Conservation (phyloP, 768 basidiomycete genomes). For the Trichaptum fuscoviolaceum region DNA sequence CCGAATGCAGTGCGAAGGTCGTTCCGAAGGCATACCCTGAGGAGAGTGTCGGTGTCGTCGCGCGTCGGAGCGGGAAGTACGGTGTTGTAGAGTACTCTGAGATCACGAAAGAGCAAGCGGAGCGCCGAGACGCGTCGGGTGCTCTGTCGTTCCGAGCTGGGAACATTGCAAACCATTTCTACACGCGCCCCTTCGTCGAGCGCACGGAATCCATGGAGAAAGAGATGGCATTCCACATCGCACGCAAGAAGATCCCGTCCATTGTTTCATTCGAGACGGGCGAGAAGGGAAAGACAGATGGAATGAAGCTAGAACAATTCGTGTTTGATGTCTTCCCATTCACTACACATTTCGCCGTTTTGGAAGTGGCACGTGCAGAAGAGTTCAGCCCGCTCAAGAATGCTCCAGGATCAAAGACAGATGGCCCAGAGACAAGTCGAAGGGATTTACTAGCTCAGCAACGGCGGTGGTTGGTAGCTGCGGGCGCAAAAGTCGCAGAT, state of each 20-base stretch:
- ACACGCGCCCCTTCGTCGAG: constrained; percentile 81
- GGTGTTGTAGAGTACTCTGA: constrained; percentile 98
- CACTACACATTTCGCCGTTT: constrained; percentile 73
- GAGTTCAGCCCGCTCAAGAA: constrained; percentile 99
- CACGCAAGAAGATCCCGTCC: constrained; percentile 88
- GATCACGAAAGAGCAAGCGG: constrained; percentile 83
- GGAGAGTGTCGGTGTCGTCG: constrained; percentile 95
- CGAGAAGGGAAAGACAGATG: constrained; percentile 72
- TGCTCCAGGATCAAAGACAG: constrained; percentile 85
- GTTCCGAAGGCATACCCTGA: constrained; percentile 83
- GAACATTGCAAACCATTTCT: constrained; percentile 99
- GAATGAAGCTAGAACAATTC: constrained; percentile 99
- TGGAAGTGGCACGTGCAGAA: constrained; percentile 83
- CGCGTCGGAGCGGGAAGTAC: constrained; percentile 74
- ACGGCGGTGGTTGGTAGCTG: constrained; percentile 70
- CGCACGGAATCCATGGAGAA: constrained; percentile 76
- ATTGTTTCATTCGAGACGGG: constrained; percentile 70
- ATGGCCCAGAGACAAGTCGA: constrained; percentile 88
- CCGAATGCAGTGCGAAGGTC: constrained; percentile 93
- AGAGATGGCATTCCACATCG: constrained; percentile 94
- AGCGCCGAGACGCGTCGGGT: constrained; percentile 61
- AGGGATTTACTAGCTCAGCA: constrained; percentile 88
- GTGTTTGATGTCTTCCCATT: constrained; percentile 98
- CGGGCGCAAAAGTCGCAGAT: constrained; percentile 69
- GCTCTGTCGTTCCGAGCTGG: constrained; percentile 89